Base-by-base conservation (phyloP, 2,329 filamentous ascomycete species). In the Atkinsonella hypoxylon region DNA sequence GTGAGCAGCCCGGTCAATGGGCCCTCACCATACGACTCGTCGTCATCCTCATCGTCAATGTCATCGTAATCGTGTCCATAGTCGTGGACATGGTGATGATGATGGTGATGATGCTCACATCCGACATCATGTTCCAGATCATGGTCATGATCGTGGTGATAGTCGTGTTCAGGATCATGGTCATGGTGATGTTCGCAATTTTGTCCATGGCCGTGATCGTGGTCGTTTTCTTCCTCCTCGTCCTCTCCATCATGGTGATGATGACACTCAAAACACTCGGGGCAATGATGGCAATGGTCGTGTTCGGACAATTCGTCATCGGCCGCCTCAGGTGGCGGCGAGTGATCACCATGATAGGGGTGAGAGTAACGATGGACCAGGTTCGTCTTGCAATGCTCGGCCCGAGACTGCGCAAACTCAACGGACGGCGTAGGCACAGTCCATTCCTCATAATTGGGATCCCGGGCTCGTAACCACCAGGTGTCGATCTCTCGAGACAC, bases 1-100 rank as follows among this genome's bases (percentile, higher is more conserved):
- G 91, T 96, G 50, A 97, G 71, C 13, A 97, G 71, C 12, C 91
- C 91, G 17, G 88, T 85, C 62, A 87, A 77, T 20, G 87, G 85
- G 3, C 87, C 87, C 56, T 89, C 83, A 15, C 79, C 82, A 57
- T 86, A 86, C n/a, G 85, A 87, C 56, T 89, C 84, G 59, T 89
- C 85, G 54, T 89, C 86, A 50, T 83, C 82, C n/a, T 79, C 76
- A 20, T 85, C 81, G 50, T 82, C 77, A 58, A 78, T 73, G 26
- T 78, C 76, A 20, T 78, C 73, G 26, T 75, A 73, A 46, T 75
- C 70, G 57, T 71, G 64, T 43, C 55, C 56, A 51, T 69, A 68
- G 32, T 73, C 69, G 34, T 68, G 60, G 34, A 62, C 55, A 39
- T 68, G 63, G 45, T 66, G 53, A 50, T 67, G 59, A n/a, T 67